phyloP scores from a whole-genome alignment of 352 stramenopile species.

The Blastocystis sp. region DNA sequence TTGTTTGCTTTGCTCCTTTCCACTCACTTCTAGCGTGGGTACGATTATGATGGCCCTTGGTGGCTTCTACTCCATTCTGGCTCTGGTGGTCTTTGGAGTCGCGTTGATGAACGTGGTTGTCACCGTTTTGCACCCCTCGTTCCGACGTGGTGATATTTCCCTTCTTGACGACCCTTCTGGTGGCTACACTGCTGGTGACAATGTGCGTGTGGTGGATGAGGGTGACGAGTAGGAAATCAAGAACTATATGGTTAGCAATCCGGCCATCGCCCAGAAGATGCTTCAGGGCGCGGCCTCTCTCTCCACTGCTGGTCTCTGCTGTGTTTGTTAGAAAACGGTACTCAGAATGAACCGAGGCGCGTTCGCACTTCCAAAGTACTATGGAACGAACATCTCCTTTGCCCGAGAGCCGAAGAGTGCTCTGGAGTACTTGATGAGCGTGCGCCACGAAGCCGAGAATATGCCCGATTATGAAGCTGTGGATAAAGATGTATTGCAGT shows the following conservation, averaged over 20 bases:
- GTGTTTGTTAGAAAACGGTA: slow-evolving; percentile 49
- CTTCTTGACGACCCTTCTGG: slow-evolving; percentile 46
- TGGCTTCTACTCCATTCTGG: background rate
- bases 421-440: slow-evolving; percentile 56
- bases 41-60: slow-evolving; percentile 38
- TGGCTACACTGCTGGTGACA: slow-evolving; percentile 44
- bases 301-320: background rate
- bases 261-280: slow-evolving; percentile 41
- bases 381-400: slow-evolving; percentile 40
- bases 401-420: slow-evolving; percentile 32
- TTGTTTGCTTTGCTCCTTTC: background rate
- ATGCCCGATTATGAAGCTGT: background rate
- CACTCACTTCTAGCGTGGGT: background rate
- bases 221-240: slow-evolving; percentile 55
- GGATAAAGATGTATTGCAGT: background rate
- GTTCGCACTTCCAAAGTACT: slow-evolving; percentile 64
- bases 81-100: slow-evolving; percentile 7
- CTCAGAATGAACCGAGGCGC: slow-evolving; percentile 8
- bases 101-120: slow-evolving; percentile 28
- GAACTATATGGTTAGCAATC: slow-evolving; percentile 58
- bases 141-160: background rate
- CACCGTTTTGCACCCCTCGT: slow-evolving; percentile 43
- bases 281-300: slow-evolving; percentile 50
- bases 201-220: background rate
- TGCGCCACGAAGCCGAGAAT: slow-evolving; percentile 14